These are phyloP conservation scores for Exsudoporus frostii DNA, from an alignment of 768 basidiomycete genomes.

Conservation along the genomic window DNA sequence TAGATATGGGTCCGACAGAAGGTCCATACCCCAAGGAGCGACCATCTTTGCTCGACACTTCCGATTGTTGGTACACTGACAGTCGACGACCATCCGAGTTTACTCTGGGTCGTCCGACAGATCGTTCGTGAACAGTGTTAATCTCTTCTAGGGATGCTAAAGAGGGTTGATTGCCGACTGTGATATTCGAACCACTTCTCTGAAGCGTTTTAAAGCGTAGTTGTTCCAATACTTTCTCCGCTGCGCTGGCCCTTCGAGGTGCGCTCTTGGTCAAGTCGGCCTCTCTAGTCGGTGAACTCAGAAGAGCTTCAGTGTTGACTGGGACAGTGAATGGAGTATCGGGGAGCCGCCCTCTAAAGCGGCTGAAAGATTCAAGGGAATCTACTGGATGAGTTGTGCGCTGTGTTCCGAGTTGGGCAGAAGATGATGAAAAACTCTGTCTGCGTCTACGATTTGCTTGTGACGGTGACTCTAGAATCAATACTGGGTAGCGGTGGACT, in stretches of 20 bases:
- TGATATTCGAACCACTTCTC: constrained; percentile 33
- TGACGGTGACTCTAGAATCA: constrained; percentile 42
- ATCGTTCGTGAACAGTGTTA: constrained; percentile 16
- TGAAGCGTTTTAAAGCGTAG: constrained; percentile 56
- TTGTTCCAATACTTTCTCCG: constrained; percentile 67
- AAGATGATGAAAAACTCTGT: constrained; percentile 29
- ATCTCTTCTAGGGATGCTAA: constrained; percentile 18
- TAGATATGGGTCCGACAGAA: constrained; percentile 23
- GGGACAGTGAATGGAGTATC: constrained; percentile 21
- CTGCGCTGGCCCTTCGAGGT: constrained; percentile 57
- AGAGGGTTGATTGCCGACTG: constrained; percentile 15
- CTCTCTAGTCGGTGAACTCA: constrained; percentile 32
- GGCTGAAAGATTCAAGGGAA: constrained; percentile 12
- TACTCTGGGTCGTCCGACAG: constrained; percentile 24
- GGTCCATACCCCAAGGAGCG: constrained; percentile 24
- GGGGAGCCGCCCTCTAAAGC: constrained; percentile 21
- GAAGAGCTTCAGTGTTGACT: constrained; percentile 15
- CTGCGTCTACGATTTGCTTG: constrained; percentile 25
- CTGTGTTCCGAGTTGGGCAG: constrained; percentile 11
- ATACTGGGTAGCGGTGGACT: constrained; percentile 89
- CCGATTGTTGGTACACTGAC: constrained; percentile 21
- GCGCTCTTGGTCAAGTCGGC: constrained; percentile 27
- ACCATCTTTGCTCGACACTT: constrained; percentile 19
- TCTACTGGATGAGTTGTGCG: constrained; percentile 6
- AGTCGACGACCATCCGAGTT: constrained; percentile 31